A percentile compares a stretch with the other conserved stretches of the same genome.
phyloP scores from a whole-genome alignment of 2,329 filamentous ascomycete genomes.

The Trichoderma polysporum region DNA sequence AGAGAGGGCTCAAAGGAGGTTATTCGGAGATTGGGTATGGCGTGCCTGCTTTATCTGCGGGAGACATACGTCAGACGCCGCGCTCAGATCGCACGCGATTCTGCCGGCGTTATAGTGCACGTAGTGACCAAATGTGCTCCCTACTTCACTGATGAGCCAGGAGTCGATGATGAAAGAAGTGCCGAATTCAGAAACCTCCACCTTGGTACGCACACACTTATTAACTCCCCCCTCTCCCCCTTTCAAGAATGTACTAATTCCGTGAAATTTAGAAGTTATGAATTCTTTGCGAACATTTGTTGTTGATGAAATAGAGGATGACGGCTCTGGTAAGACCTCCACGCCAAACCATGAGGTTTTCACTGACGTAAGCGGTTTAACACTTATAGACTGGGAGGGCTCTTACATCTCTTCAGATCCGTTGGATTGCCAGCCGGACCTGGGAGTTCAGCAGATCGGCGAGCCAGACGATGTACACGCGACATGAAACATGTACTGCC shows the following conservation, averaged over 20 bases:
- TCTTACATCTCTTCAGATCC: slow-evolving; percentile 55
- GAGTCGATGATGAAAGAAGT: slow-evolving; percentile 33
- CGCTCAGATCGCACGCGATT: slow-evolving; percentile 43
- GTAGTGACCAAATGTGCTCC: slow-evolving; percentile 44
- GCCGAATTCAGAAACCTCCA: slow-evolving; percentile 30
- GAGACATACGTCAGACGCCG: slow-evolving; percentile 46
- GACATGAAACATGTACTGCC: slow-evolving; percentile 22
- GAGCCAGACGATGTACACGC: slow-evolving; percentile 41
- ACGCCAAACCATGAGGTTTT: background rate
- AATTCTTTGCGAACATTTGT: slow-evolving; percentile 54
- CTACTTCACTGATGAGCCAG: slow-evolving; percentile 40
- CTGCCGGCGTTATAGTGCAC: slow-evolving; percentile 43
- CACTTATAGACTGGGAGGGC: slow-evolving; percentile 53
- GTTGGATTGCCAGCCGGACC: slow-evolving; percentile 50
- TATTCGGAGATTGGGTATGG: slow-evolving; percentile 43
- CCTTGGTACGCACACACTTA: slow-evolving; percentile 29
- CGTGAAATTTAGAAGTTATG: slow-evolving; percentile 38
- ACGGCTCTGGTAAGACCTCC: slow-evolving; percentile 55
- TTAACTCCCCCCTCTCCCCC: too few species aligned
- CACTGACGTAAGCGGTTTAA: slow-evolving; percentile 22
- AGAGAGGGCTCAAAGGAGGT: slow-evolving; percentile 28
- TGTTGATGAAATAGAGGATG: slow-evolving; percentile 58
- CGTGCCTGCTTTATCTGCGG: slow-evolving; percentile 47
- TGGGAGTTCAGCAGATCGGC: slow-evolving; percentile 43
- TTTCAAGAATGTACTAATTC: slow-evolving; percentile 15